Percentiles rank a stretch among this genome's conserved stretches.
phyloP scores from a whole-genome alignment of 148 eudicot genomes.

The Rhododendron simsii region DNA sequence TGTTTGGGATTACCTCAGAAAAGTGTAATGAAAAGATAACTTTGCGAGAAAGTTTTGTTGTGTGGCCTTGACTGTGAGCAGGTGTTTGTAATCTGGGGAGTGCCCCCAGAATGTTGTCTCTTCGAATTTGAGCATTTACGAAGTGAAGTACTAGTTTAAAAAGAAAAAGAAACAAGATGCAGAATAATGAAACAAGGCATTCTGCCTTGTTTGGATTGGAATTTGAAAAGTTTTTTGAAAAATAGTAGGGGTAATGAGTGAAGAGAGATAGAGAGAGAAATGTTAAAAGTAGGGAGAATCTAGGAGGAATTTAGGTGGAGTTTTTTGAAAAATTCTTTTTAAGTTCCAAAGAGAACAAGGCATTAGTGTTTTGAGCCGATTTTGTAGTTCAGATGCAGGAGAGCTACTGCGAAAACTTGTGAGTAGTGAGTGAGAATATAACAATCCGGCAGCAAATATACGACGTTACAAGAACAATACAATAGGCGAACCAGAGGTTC shows the following conservation, averaged over 20 bases:
- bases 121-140: not conserved
- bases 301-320: too few relatives aligned
- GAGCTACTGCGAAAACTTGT: not conserved
- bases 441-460: conserved; percentile 1
- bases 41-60: not conserved
- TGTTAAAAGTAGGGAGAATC: too few relatives aligned
- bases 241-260: too few relatives aligned
- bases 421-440: not conserved
- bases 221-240: too few relatives aligned
- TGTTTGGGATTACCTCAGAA: too few relatives aligned
- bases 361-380: not conserved
- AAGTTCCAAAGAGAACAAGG: too few relatives aligned
- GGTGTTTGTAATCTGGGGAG: not conserved
- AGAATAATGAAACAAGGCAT: too few relatives aligned
- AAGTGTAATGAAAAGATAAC: too few relatives aligned
- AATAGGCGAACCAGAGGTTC: not conserved
- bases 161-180: not conserved
- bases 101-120: not conserved
- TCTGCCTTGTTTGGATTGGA: too few relatives aligned
- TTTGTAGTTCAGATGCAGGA: not conserved
- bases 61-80: not conserved
- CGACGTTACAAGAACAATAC: conserved; percentile 2
- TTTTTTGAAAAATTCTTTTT: too few relatives aligned
- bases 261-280: too few relatives aligned
- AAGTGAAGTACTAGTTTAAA: too few relatives aligned